Evolutionary conservation across 1,284 basidiomycete genomes (phyloP), one percentile per base, ranked within the genome.

Genomic region (Ceratobasidium sp.): DNA sequence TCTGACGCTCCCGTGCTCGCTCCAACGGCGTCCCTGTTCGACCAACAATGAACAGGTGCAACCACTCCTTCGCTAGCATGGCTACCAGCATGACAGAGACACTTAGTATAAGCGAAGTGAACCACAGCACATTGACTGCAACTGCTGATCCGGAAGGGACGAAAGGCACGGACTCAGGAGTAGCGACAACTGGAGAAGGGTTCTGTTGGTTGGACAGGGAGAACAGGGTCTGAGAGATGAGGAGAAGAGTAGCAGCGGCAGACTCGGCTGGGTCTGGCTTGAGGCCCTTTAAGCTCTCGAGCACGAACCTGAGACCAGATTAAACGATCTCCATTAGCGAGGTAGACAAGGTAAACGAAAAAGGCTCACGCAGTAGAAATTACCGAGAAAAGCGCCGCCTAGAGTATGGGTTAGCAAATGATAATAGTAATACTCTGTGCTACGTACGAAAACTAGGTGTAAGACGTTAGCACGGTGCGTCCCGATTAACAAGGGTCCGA

Each of bases 351-450:
- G 35, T 38, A 38, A 32, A 28, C 9, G 4, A 23, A 9, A 28
- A 18, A 18, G 0, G 49, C 61, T 16, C 5, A 63, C 61, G 61
- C 46, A 1, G 61, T 63, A 1, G 61, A 63, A 8, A 63, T 63
- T 2, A 44, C 61, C 0, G 61, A 63, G 46, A 63, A 63, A 0
- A 63, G 14, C 32, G 61, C 46, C 5, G 61, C 61, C 61, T 63
- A 30, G 18, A 43, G 23, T 47, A n/a, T 0, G 30, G 1, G 35
- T 62, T 32, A 32, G 35, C 11, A 5, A 38, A 38, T 11, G 11
- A 11, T 4, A 4, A 11, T 38, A 38, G 11, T 38, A 38, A 11
- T 38, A 4, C 6, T 38, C 11, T 38, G 4, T 38, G n/a, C 35
- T 4, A 11, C 35, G 35, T 38, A 38, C 35, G 11, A 38, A 38